Conservation (phyloP, 441 rosid species). For the Jatropha podagrica region DNA sequence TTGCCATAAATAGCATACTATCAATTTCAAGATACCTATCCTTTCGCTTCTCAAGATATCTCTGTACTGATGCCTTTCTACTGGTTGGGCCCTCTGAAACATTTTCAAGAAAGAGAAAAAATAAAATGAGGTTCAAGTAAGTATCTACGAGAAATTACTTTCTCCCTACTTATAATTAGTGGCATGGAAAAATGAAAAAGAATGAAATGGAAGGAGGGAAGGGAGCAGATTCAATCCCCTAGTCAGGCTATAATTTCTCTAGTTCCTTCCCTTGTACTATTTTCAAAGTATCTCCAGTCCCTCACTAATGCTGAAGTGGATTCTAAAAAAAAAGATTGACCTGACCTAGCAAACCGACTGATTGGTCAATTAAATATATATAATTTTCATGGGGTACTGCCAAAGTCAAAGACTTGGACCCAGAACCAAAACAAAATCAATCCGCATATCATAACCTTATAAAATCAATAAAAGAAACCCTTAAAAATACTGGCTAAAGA, state of each 20-base stretch:
- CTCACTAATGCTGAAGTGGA: neutral
- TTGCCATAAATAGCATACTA: conserved; percentile 9
- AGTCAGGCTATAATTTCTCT: neutral
- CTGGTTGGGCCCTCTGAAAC: conserved; percentile 39
- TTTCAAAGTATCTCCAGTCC: neutral
- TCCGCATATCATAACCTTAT: neutral
- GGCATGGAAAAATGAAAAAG: neutral
- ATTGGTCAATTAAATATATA: neutral
- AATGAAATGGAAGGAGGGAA: neutral
- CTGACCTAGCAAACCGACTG: neutral
- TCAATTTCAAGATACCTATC: conserved; percentile 43
- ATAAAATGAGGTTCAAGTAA: neutral
- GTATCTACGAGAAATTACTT: neutral
- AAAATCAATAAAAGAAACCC: neutral
- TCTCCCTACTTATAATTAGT: neutral
- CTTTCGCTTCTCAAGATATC: conserved; percentile 49
- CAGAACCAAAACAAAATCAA: neutral
- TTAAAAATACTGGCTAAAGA: neutral
- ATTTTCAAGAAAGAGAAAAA: conserved; percentile 9
- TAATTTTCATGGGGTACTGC: neutral
- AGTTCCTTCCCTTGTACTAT: neutral
- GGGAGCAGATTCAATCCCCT: neutral
- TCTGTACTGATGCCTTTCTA: conserved; percentile 48
- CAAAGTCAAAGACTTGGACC: neutral
- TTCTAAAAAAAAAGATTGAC: conserved; percentile 10